Conservation (phyloP, 495 filamentous ascomycete species). For the Daldinia loculata region DNA sequence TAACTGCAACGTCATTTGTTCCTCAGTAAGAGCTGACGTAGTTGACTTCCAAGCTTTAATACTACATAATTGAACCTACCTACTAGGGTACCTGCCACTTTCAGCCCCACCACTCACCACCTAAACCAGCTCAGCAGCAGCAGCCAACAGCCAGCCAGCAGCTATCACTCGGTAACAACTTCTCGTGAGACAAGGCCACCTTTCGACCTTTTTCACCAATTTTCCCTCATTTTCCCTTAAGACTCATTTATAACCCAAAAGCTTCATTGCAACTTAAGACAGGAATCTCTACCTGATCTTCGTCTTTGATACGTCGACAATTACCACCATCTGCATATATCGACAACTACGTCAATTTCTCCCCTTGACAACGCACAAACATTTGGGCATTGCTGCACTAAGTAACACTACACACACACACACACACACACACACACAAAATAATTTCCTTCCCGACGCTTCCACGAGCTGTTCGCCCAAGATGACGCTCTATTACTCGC, state of each 20-base stretch:
- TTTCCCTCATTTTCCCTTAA: background rate
- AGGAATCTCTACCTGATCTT: slow-evolving; percentile 10
- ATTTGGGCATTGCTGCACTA: slow-evolving; percentile 28
- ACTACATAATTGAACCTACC: no score
- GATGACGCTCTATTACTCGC: slow-evolving; percentile 99
- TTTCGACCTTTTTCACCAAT: background rate
- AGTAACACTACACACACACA: background rate
- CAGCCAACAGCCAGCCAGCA: no score
- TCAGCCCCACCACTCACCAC: slow-evolving; percentile 31
- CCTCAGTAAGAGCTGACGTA: slow-evolving; percentile 33
- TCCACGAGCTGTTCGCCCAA: slow-evolving; percentile 49
- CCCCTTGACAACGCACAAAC: slow-evolving; percentile 32
- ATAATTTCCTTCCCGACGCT: slow-evolving; percentile 32
- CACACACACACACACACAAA: slow-evolving; percentile 5
- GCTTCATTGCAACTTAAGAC: slow-evolving; percentile 4
- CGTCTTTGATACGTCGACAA: slow-evolving; percentile 18
- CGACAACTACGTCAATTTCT: slow-evolving; percentile 26
- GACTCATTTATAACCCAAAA: background rate
- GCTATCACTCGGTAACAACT: slow-evolving; percentile 19
- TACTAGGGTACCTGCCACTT: slow-evolving; percentile 1
- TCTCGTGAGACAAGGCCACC: slow-evolving; percentile 35
- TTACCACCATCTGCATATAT: slow-evolving; percentile 20
- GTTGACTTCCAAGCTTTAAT: slow-evolving; percentile 33
- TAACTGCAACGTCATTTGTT: slow-evolving; percentile 37
- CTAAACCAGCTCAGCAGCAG: slow-evolving; percentile 25